These are phyloP conservation scores for Fusarium multiceps DNA, from an alignment of 2,329 filamentous ascomycete species.

Conservation along the genomic window DNA sequence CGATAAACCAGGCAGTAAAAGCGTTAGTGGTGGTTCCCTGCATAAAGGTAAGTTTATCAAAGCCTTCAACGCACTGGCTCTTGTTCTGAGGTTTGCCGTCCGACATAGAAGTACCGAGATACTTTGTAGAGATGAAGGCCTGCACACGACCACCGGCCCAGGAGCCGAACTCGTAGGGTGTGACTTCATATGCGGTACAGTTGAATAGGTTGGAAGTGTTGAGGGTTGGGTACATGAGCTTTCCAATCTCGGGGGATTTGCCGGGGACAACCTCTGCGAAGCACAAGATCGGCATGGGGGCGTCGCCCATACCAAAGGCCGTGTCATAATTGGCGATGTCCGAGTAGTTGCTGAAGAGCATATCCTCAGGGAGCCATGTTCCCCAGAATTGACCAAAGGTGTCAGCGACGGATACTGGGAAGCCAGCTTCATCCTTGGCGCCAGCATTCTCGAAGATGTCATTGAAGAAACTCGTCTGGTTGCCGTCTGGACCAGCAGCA, in stretches of 20 bases:
- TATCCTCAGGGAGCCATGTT: conserved; percentile 34
- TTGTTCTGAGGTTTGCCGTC: conserved; percentile 43
- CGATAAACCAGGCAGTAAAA: conserved; percentile 45
- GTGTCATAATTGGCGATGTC: conserved; percentile 31
- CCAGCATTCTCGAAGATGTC: conserved; percentile 39
- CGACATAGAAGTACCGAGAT: conserved; percentile 46
- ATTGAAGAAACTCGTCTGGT: conserved; percentile 26
- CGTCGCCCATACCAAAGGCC: conserved; percentile 35
- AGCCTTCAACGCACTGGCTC: conserved; percentile 46
- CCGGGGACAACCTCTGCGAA: conserved; percentile 47
- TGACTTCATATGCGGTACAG: conserved; percentile 49
- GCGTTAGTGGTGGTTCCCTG: conserved; percentile 48
- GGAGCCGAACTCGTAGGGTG: conserved; percentile 49
- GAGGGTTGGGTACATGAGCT: conserved; percentile 45
- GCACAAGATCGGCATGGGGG: conserved; percentile 46
- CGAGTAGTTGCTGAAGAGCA: conserved; percentile 40
- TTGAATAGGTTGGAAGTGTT: conserved; percentile 47
- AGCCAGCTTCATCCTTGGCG: conserved; percentile 40
- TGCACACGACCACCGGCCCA: conserved; percentile 48
- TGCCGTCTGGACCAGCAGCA: conserved; percentile 18
- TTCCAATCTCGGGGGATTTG: conserved; percentile 43
- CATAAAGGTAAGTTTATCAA: conserved; percentile 49
- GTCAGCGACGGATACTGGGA: conserved; percentile 44
- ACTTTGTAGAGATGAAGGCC: conserved; percentile 46
- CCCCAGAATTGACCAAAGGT: conserved; percentile 47